Evolutionary conservation across 2,329 filamentous ascomycete genomes (phyloP), one percentile per base, ranked within the genome.

Genomic region (Zasmidium angulare): DNA sequence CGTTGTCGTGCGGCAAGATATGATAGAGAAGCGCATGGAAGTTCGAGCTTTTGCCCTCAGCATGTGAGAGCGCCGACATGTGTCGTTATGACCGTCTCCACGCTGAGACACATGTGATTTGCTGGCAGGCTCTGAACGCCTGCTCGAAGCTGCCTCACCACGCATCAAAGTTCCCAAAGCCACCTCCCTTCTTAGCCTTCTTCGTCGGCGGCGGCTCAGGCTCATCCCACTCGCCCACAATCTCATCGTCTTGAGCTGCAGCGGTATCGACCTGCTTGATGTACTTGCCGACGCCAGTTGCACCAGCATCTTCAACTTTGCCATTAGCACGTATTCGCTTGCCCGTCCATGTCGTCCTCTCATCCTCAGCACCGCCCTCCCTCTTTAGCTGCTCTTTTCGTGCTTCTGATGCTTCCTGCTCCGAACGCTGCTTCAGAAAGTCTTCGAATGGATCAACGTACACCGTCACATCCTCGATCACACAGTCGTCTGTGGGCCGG

Each of bases 371-470:
- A 2, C 89, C 90, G 24, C 90, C 91, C 55, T 81, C 79, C 58
- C 79, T 78, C 69, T 81, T 80, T 11, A 90, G 79, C 66, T 88
- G 84, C 61, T 87, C 87, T 60, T 84, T 83, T 56, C 83, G 89
- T 56, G 82, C 80, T 57, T 89, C 84, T 47, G 81, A 81, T 67
- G 87, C 89, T 51, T 81, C 79, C 57, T 77, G 77, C 47, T 79
- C 77, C 9, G 70, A 70, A 12, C 77, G 66, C 71, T 93, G 84
- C 67, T 89, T 89, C 71, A 91, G 81, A 71, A 96, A 99, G 76
- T 98, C 93, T 62, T 92, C 92, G 71, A 99, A 99, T 0, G 95
- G 95, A 72, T 99, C 93, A 6, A 98, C 85, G 64, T 96, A 95
- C 4, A 99, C 86, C 0, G 90, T 86, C 0, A 97, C 82, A 60